Conservation (phyloP, 306 rosid genomes). For the Dalbergia cultrata region DNA sequence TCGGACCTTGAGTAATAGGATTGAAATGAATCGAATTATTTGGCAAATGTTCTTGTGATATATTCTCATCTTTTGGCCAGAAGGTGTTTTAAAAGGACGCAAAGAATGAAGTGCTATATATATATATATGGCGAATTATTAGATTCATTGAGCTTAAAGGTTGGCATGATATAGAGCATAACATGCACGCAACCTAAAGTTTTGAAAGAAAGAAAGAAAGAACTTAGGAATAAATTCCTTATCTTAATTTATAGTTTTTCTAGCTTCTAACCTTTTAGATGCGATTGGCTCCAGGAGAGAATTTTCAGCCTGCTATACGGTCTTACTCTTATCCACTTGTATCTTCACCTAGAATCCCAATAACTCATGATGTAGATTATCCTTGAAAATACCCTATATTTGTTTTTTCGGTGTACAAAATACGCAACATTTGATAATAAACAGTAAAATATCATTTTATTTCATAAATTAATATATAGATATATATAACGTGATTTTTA, state of each 20-base stretch:
- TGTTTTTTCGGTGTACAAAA: not conserved
- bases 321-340: slow-evolving; percentile 40
- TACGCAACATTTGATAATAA: too few relatives aligned
- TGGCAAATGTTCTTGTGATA: slow-evolving; percentile 16
- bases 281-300: slow-evolving; percentile 37
- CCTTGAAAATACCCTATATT: slow-evolving; percentile 9
- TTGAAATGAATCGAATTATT: slow-evolving; percentile 5
- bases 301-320: slow-evolving; percentile 39
- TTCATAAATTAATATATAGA: too few relatives aligned
- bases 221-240: slow-evolving; percentile 54
- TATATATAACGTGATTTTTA: too few relatives aligned
- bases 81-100: not conserved
- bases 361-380: slow-evolving; percentile 30
- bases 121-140: slow-evolving; percentile 3
- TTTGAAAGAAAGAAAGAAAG: slow-evolving; percentile 45
- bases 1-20: not conserved
- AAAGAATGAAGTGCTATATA: slow-evolving; percentile 35
- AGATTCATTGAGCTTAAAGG: slow-evolving; percentile 37
- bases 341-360: slow-evolving; percentile 47
- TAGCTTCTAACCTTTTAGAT: slow-evolving; percentile 35
- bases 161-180: slow-evolving; percentile 38
- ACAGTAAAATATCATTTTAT: too few relatives aligned
- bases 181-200: slow-evolving; percentile 49
- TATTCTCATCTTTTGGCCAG: slow-evolving; percentile 25
- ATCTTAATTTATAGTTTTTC: slow-evolving; percentile 41